Base-by-base conservation (phyloP, 2,329 filamentous ascomycete genomes). In the Aspergillus costaricaensis region DNA sequence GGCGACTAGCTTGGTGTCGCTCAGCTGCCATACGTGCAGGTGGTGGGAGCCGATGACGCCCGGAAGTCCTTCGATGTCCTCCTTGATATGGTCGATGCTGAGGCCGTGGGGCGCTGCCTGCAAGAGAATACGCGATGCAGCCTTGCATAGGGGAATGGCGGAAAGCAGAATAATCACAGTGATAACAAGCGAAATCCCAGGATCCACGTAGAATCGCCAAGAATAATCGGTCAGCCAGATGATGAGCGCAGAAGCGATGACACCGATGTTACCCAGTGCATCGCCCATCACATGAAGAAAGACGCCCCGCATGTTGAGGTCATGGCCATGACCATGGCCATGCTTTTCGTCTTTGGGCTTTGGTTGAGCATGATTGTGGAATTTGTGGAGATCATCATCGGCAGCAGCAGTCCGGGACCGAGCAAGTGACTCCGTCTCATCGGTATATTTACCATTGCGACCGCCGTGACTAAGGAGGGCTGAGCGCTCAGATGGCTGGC, bases 21-120 rank as follows among this genome's bases (percentile, higher is more conserved):
- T 96, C 36, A 99, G 85, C 76, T 98, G 94, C 95, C 95, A 99
- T 63, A 99, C 92, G 74, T 99, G 95, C 21, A 99, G 84, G 75
- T 99, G 94, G 77, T 99, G 95, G 72, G 92, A 96, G 74, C 90
- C 92, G 62, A 95, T 82, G 51, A 99, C 90, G 44, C 93, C 93
- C 0, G 90, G 89, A 5, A 99, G 86, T 15, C 85, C 80, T 72
- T 93, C 86, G 57, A 99, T 96, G 74, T 99, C 95, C 66, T 94
- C 89, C 67, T 92, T 91, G 76, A 99, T 94, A 61, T 98, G 91
- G 65, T 93, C 89, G 59, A 97, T 86, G 67, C 89, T 88, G 69
- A 99, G 88, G 57, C 94, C 91, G 61, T 92, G 89, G 0, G 95
- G 95, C 0, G 95, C 96, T 2, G 94, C 95, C 78, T 99, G 95